A percentile compares a stretch with the other conserved stretches of the same genome.
Evolutionary conservation across 805 yeast species (phyloP).

Genomic region (Sungouiozyma ichnusensis): DNA sequence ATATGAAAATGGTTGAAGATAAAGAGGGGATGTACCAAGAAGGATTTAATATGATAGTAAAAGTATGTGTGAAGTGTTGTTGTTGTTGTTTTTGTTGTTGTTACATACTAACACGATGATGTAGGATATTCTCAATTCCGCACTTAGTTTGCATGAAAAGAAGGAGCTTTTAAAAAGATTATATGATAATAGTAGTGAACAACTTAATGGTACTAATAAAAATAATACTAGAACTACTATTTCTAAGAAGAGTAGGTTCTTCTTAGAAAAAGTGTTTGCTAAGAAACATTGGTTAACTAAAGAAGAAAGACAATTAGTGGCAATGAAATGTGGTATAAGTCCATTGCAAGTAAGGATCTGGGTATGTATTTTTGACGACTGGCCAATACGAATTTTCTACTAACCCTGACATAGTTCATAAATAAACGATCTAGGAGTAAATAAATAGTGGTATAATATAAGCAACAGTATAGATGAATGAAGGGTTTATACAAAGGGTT

Average conservation of each 20-base stretch:
- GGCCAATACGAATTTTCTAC: conserved; percentile 2
- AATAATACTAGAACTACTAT: background rate
- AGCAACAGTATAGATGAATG: background rate
- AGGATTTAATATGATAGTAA: background rate
- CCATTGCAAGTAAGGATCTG: conserved; percentile 19
- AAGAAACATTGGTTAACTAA: conserved; percentile 15
- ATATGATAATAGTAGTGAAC: conserved; percentile 3
- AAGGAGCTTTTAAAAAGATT: conserved; percentile 5
- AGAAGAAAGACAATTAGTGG: conserved; percentile 16
- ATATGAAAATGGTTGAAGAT: no score
- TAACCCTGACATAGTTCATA: conserved; percentile 6
- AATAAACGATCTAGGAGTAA: background rate
- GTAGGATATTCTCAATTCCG: conserved; percentile 6
- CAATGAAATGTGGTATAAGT: conserved; percentile 14
- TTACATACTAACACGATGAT: background rate
- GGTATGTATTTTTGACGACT: conserved; percentile 11
- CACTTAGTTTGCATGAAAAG: conserved; percentile 4
- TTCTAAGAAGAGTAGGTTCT: conserved; percentile 8
- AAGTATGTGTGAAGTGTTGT: background rate
- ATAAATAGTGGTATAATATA: background rate
- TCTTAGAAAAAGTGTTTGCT: conserved; percentile 14
- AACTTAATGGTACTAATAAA: conserved; percentile 1
- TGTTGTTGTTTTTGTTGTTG: conserved; percentile 2
- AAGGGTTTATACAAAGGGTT: background rate
- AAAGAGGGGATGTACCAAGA: background rate